Evolutionary conservation across 305 asterid species (phyloP).

Genomic region (Rubia tinctorum): DNA sequence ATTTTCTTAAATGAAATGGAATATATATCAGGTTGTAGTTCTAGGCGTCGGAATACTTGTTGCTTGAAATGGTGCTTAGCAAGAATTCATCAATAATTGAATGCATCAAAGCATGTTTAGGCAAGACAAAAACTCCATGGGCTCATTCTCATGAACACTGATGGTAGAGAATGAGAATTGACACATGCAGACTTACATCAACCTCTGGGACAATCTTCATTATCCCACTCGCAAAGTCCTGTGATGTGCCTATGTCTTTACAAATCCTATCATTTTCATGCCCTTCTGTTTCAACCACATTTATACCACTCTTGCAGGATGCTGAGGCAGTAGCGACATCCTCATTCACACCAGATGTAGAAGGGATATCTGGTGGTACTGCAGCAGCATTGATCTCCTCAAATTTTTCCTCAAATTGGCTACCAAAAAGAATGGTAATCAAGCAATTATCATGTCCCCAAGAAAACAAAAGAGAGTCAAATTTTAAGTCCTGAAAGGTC

Average conservation of each 20-base stretch:
- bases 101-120: background rate
- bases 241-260: conserved; percentile 62
- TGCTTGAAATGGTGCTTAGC: background rate
- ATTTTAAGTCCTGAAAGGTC: background rate
- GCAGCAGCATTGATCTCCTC: conserved; percentile 72
- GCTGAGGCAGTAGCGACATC: conserved; percentile 36
- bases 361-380: conserved; percentile 49
- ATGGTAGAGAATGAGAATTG: background rate
- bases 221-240: conserved; percentile 74
- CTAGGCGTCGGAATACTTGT: background rate
- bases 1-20: background rate
- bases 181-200: conserved; percentile 53
- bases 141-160: background rate
- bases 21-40: background rate
- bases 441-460: background rate
- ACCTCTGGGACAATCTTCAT: conserved; percentile 90
- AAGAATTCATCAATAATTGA: background rate
- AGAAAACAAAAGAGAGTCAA: background rate
- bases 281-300: conserved; percentile 38
- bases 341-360: conserved; percentile 44
- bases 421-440: conserved; percentile 9
- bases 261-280: conserved; percentile 48
- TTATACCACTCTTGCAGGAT: conserved; percentile 41
- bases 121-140: background rate
- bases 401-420: conserved; percentile 92